Evolutionary conservation across 2,329 filamentous ascomycete species (phyloP).

Genomic region (Paramyrothecium roridum): DNA sequence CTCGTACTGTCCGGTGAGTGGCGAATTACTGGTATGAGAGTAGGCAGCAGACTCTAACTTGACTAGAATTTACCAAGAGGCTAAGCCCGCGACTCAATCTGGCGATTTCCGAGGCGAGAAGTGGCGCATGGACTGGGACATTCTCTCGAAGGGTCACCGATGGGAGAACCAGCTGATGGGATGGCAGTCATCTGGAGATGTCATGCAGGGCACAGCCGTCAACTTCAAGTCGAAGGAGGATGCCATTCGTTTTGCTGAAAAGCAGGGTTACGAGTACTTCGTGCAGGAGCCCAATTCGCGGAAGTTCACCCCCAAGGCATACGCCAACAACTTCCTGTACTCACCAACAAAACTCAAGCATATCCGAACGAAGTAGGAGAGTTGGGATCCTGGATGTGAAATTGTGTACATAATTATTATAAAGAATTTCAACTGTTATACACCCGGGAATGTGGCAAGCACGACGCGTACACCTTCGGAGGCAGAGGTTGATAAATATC

Average conservation of each 20-base stretch:
- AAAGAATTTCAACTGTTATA: constrained; percentile 10
- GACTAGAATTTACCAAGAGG: constrained; percentile 80
- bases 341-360: constrained; percentile 83
- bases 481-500: no score
- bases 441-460: neutral
- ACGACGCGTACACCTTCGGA: neutral
- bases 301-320: constrained; percentile 82
- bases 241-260: constrained; percentile 91
- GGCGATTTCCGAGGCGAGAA: constrained; percentile 78
- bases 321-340: constrained; percentile 95
- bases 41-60: constrained; percentile 6
- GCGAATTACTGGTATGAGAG: neutral
- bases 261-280: constrained; percentile 99
- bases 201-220: constrained; percentile 90
- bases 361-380: constrained; percentile 71
- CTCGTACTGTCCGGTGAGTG: constrained; percentile 83
- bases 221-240: constrained; percentile 93
- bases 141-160: constrained; percentile 84
- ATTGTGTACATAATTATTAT: constrained; percentile 24
- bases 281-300: constrained; percentile 94
- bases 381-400: neutral
- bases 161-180: constrained; percentile 99
- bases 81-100: constrained; percentile 96
- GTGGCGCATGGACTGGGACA: constrained; percentile 99
- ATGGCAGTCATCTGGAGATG: constrained; percentile 94